These are phyloP conservation scores for Nasturtium officinale DNA, from an alignment of 345 rosid genomes.

Conservation along the genomic window DNA sequence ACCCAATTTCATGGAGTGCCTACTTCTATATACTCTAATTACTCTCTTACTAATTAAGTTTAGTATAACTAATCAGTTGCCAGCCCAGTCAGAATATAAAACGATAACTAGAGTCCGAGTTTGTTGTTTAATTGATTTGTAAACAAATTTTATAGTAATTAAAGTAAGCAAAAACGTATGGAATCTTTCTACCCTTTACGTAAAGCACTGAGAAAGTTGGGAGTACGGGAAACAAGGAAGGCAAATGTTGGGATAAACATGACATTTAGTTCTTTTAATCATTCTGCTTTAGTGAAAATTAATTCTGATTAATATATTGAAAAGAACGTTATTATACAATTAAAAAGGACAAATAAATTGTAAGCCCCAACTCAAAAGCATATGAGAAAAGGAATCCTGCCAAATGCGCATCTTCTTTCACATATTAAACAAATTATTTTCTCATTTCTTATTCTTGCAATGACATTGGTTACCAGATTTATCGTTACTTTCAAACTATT, in stretches of 20 bases:
- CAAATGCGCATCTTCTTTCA: conserved; percentile 36
- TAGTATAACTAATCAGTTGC: conserved; percentile 20
- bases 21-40: not conserved
- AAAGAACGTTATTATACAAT: conserved; percentile 18
- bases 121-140: conserved; percentile 18
- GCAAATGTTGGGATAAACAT: conserved; percentile 47
- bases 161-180: conserved; percentile 39
- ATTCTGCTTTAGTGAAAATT: conserved; percentile 25
- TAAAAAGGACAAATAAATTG: conserved; percentile 24
- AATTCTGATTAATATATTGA: conserved; percentile 19
- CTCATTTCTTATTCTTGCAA: not conserved
- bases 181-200: conserved; percentile 41
- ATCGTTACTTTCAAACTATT: conserved; percentile 32
- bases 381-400: conserved; percentile 36
- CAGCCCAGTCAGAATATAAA: conserved; percentile 14
- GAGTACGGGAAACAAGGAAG: conserved; percentile 47
- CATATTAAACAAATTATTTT: not conserved
- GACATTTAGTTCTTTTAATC: conserved; percentile 41
- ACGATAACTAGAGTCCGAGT: conserved; percentile 1
- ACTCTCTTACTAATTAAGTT: not conserved
- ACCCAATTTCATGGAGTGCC: not conserved
- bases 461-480: too few relatives aligned
- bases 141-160: conserved; percentile 23
- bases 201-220: conserved; percentile 42
- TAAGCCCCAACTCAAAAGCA: conserved; percentile 44